Percentiles rank a stretch among this genome's conserved stretches.
Evolutionary conservation across 2,329 filamentous ascomycete genomes (phyloP).

Genomic region (Calonectria multiphialidica): DNA sequence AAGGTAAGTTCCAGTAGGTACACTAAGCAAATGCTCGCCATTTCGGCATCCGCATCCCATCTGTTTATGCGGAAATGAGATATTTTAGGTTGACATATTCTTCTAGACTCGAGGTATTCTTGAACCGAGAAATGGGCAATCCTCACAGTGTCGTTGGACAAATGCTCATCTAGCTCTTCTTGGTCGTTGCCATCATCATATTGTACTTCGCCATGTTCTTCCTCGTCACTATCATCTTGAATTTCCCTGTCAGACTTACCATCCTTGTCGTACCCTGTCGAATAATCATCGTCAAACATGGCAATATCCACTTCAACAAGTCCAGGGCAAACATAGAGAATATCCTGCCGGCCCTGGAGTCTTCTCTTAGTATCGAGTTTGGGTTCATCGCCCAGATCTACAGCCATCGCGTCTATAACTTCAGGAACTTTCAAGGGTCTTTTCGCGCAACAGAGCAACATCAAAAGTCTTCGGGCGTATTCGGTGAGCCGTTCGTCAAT

Average conservation of each 20-base stretch:
- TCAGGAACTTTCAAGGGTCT: slow-evolving; percentile 7
- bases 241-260: too few relatives aligned
- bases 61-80: background rate
- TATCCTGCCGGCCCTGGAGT: slow-evolving; percentile 2
- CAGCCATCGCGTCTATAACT: slow-evolving; percentile 7
- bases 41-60: background rate
- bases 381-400: slow-evolving; percentile 1
- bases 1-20: slow-evolving; percentile 3
- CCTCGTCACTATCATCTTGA: too few relatives aligned
- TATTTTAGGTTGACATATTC: background rate
- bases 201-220: too few relatives aligned
- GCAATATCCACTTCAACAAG: slow-evolving; percentile 9
- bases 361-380: slow-evolving; percentile 17
- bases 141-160: background rate
- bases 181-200: too few relatives aligned
- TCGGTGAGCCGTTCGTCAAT: background rate
- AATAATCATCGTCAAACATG: background rate
- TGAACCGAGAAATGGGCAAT: slow-evolving; percentile 27
- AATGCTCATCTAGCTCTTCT: too few relatives aligned
- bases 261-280: background rate
- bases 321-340: slow-evolving; percentile 22
- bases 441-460: slow-evolving; percentile 15
- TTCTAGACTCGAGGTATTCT: slow-evolving; percentile 27
- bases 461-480: slow-evolving; percentile 9
- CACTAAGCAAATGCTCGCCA: slow-evolving; percentile 15